These are phyloP conservation scores for Scheffersomyces lignicola DNA, from an alignment of 1,139 yeast genomes.

Conservation along the genomic window DNA sequence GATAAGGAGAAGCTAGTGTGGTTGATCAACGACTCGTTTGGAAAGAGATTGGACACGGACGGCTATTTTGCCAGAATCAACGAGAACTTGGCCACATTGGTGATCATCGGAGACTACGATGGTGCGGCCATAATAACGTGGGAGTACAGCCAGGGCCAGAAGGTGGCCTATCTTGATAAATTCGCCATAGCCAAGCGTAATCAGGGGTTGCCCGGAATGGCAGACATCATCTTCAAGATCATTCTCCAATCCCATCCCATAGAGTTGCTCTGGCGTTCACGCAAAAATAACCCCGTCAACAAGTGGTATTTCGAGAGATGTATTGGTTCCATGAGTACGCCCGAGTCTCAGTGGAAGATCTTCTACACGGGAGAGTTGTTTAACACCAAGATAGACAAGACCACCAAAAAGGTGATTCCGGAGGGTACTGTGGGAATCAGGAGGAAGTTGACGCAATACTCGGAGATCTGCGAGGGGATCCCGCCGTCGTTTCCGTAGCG, in stretches of 20 bases:
- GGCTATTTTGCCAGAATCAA: slow-evolving; percentile 68
- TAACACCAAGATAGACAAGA: slow-evolving; percentile 32
- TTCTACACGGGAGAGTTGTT: slow-evolving; percentile 64
- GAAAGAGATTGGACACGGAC: slow-evolving; percentile 60
- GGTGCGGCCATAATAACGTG: slow-evolving; percentile 93
- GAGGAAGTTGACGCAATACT: slow-evolving; percentile 27
- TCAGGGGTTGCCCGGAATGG: slow-evolving; percentile 92
- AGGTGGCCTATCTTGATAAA: slow-evolving; percentile 79
- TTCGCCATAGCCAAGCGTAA: slow-evolving; percentile 82
- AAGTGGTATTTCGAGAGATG: slow-evolving; percentile 97
- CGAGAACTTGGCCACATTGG: slow-evolving; percentile 66
- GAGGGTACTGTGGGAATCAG: slow-evolving; percentile 26
- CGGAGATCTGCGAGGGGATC: slow-evolving; percentile 33
- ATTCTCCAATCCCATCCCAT: slow-evolving; percentile 68
- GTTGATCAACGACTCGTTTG: slow-evolving; percentile 80
- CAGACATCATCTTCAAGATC: slow-evolving; percentile 87
- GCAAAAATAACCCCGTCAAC: slow-evolving; percentile 84
- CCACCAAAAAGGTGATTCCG: slow-evolving; percentile 14
- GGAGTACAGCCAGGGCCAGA: slow-evolving; percentile 36
- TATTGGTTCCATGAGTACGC: slow-evolving; percentile 60
- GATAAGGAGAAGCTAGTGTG: slow-evolving; percentile 56
- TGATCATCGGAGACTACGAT: slow-evolving; percentile 90
- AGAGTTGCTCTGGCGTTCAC: slow-evolving; percentile 87
- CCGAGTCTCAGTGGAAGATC: slow-evolving; percentile 62
- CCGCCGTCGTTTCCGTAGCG: slow-evolving; percentile 40